These are phyloP conservation scores for Trametopsis cervina DNA, from an alignment of 768 basidiomycete genomes.

Conservation along the genomic window DNA sequence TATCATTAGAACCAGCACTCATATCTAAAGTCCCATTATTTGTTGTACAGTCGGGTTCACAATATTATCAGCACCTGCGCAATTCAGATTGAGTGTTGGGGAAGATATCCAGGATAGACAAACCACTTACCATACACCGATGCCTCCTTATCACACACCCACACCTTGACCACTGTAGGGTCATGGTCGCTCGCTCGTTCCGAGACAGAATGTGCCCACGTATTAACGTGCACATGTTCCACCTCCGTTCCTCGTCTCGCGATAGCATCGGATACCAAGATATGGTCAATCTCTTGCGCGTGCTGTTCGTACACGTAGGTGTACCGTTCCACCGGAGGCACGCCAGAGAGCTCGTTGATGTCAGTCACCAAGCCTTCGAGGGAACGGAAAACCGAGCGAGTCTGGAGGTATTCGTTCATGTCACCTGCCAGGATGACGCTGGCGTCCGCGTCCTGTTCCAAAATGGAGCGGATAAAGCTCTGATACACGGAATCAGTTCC, in stretches of 20 bases:
- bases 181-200: conserved; percentile 53
- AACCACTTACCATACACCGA: background rate
- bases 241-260: conserved; percentile 34
- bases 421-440: conserved; percentile 52
- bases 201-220: conserved; percentile 38
- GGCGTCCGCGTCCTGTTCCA: conserved; percentile 35
- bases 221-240: conserved; percentile 58
- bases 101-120: background rate
- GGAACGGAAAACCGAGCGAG: conserved; percentile 43
- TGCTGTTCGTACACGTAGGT: conserved; percentile 58
- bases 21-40: no score
- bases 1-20: no score
- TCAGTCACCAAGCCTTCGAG: conserved; percentile 37
- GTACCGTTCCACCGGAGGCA: conserved; percentile 46
- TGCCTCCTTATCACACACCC: conserved; percentile 32
- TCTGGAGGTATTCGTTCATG: conserved; percentile 54
- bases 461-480: conserved; percentile 42
- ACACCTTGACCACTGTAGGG: conserved; percentile 46
- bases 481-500: conserved; percentile 18
- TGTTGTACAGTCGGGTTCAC: no score
- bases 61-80: no score
- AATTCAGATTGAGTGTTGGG: background rate
- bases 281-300: conserved; percentile 52
- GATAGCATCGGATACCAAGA: conserved; percentile 43
- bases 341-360: conserved; percentile 42